A percentile compares a stretch with the other conserved stretches of the same genome.
phyloP scores from a whole-genome alignment of 2,329 filamentous ascomycete genomes.

The Teratosphaeriaceae sp. region DNA sequence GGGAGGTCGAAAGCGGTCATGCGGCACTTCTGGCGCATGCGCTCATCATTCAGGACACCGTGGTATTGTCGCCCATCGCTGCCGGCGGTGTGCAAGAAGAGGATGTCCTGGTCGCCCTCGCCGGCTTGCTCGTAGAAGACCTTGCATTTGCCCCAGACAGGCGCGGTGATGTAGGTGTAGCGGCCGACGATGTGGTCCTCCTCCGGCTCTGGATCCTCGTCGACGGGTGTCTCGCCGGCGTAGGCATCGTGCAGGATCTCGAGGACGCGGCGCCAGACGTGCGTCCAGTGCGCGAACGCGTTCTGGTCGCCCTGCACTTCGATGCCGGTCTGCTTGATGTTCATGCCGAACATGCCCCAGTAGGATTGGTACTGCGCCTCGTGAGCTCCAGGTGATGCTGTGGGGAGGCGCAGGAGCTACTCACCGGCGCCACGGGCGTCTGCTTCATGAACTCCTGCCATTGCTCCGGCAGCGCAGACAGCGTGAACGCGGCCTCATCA shows the following conservation, averaged over 20 bases:
- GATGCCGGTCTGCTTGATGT: constrained; percentile 42
- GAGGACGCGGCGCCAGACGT: constrained; percentile 43
- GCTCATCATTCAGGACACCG: constrained; percentile 44
- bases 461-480: constrained; percentile 39
- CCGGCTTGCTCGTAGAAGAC: constrained; percentile 45
- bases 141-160: constrained; percentile 44
- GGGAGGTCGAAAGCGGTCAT: constrained; percentile 48
- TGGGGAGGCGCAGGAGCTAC: background rate
- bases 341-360: constrained; percentile 38
- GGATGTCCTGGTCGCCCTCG: constrained; percentile 40
- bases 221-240: constrained; percentile 38
- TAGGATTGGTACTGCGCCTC: constrained; percentile 2
- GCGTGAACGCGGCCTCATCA: constrained; percentile 28
- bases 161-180: constrained; percentile 41
- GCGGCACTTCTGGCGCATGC: constrained; percentile 41
- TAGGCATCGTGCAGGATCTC: constrained; percentile 44
- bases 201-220: constrained; percentile 32
- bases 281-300: constrained; percentile 39
- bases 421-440: constrained; percentile 34
- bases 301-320: constrained; percentile 41
- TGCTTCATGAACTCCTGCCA: constrained; percentile 42
- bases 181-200: constrained; percentile 42
- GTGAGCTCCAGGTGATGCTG: background rate
- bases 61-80: constrained; percentile 46
- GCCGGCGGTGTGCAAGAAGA: constrained; percentile 33